Percentiles rank a stretch among this genome's conserved stretches.
Conservation (phyloP, 2,329 filamentous ascomycete species). For the Aspergillus eucalypticola region DNA sequence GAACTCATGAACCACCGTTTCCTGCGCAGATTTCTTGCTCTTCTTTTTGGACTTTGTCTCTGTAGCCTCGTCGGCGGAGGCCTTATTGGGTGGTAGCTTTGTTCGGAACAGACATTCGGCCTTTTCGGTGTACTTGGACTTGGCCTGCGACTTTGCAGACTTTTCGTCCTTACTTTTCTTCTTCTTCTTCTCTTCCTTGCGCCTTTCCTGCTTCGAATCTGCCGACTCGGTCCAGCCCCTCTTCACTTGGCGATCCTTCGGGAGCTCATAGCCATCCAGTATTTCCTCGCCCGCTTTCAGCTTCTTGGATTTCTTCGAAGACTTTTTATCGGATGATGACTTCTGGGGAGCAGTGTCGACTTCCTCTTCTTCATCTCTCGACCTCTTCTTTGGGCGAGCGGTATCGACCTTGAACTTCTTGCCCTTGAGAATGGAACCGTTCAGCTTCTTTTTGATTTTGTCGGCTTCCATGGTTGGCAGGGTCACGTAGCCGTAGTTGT, state of each 20-base stretch:
- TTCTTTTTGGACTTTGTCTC: constrained; percentile 60
- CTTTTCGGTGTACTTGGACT: constrained; percentile 77
- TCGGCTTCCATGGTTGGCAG: constrained; percentile 78
- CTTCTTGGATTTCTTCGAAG: constrained; percentile 40
- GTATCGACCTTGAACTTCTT: constrained; percentile 81
- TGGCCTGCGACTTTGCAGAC: constrained; percentile 58
- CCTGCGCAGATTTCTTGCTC: constrained; percentile 58
- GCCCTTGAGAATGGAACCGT: constrained; percentile 82
- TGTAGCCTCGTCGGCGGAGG: constrained; percentile 32
- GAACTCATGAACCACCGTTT: constrained; percentile 83
- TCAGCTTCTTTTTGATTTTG: constrained; percentile 87
- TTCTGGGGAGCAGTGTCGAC: constrained; percentile 19
- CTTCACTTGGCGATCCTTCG: constrained; percentile 75
- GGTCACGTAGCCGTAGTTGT: constrained; percentile 85
- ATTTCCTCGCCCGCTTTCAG: constrained; percentile 57
- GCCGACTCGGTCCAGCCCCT: constrained; percentile 80
- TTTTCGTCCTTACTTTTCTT: constrained; percentile 58
- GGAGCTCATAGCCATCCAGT: constrained; percentile 69
- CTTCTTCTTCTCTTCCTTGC: constrained; percentile 50
- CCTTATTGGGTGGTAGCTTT: constrained; percentile 64
- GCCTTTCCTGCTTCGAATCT: constrained; percentile 45
- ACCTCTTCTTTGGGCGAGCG: constrained; percentile 66
- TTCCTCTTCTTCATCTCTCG: constrained; percentile 44
- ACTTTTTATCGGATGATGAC: constrained; percentile 32
- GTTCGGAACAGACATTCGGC: constrained; percentile 85